Base-by-base conservation (phyloP, 192 early-diverging fungal genomes). In the Entrophospora sp. region DNA sequence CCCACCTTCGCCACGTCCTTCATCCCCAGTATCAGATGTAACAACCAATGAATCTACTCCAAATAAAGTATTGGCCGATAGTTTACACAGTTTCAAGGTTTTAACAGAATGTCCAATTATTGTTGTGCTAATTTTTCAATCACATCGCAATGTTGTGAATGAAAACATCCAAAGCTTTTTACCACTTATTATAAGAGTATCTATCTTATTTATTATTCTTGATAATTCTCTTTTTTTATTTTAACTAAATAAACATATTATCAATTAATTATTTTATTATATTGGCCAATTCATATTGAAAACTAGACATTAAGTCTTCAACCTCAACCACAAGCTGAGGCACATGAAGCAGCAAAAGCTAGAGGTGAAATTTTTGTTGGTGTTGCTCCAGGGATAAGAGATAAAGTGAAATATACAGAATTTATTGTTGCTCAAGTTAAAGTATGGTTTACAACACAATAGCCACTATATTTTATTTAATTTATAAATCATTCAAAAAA, bases 41-140 rank as follows among this genome's bases (percentile, higher is more conserved):
- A 49, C 81, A 64, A 53, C 77, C 43, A 52, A 75, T 44, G 81
- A 80, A 72, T 70, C 66, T 55, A 71, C 74, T 7, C 74, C 76
- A 45, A 78, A 79, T 52, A 89, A 88, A 61, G 79, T 81, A 18
- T 80, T 98, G 4, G 82, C 78, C 22, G 83, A 75, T 63, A 91
- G 89, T 67, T 73, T 91, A 69, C 81, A 79, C 43, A 94, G 91
- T 67, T 98, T 99, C 83, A 99, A 99, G 74, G 96, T 99, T 18
- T 70, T 99, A 67, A 95, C 92, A 4, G 97, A 99, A 68, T 95
- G 95, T 66, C 97, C 97, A 4, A 96, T 99, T 24, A 98, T 98
- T 52, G 91, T 99, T 24, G 97, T 96, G 1, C 77, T 96, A 20
- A 75, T 98, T 22, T 94, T 98, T 65, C 92, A 96, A 77, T 83